phyloP scores from a whole-genome alignment of 2,329 filamentous ascomycete genomes.

The Calonectria pseudoturangicola region DNA sequence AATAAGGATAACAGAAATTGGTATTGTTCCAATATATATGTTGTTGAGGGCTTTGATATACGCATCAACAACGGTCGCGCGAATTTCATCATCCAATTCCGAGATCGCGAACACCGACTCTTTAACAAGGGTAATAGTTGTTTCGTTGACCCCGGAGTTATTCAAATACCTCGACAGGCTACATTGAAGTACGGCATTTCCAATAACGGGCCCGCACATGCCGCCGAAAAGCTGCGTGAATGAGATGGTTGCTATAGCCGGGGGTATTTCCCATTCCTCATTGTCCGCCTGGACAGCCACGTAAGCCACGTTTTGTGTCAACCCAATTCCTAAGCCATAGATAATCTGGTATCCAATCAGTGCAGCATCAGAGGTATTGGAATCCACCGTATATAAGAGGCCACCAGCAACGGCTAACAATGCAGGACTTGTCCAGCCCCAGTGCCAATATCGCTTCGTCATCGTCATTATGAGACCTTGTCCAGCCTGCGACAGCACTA shows the following conservation, averaged over 20 bases:
- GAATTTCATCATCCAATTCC: background rate
- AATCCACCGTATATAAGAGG: slow-evolving; percentile 8
- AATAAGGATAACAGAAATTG: slow-evolving; percentile 8
- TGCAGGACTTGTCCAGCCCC: slow-evolving; percentile 11
- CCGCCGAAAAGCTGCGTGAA: slow-evolving; percentile 6
- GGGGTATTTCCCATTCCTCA: background rate
- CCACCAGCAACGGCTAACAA: slow-evolving; percentile 21
- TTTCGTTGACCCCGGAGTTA: background rate
- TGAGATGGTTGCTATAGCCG: slow-evolving; percentile 21
- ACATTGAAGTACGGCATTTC: slow-evolving; percentile 3
- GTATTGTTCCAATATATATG: slow-evolving; percentile 20
- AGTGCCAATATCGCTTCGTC: slow-evolving; percentile 24
- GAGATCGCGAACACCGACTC: background rate
- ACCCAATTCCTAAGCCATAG: slow-evolving; percentile 21
- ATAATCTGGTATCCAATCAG: slow-evolving; percentile 19
- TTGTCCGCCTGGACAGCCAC: slow-evolving; percentile 21
- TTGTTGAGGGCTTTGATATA: slow-evolving; percentile 23
- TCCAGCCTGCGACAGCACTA: background rate
- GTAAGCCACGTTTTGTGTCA: slow-evolving; percentile 10
- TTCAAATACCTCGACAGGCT: background rate
- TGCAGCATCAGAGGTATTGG: background rate
- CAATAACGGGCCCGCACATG: slow-evolving; percentile 8
- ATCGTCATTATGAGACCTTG: slow-evolving; percentile 20
- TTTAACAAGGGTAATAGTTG: background rate
- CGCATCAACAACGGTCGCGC: slow-evolving; percentile 4